These are phyloP conservation scores for Acer saccharum DNA, from an alignment of 345 rosid species.

Conservation along the genomic window DNA sequence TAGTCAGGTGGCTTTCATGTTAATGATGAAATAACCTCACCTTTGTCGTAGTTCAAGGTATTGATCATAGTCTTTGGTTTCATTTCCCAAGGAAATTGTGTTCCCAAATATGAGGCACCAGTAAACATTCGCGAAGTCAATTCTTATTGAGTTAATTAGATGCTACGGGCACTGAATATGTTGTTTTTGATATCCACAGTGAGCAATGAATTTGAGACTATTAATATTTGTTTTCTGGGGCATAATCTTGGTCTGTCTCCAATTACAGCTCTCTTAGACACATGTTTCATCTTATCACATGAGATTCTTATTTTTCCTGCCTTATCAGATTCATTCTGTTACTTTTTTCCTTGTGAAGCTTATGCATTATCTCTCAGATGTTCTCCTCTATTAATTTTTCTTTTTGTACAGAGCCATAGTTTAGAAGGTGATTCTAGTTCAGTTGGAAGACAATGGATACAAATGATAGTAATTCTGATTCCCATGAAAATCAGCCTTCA, in stretches of 20 bases:
- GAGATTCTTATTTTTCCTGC: constrained; percentile 2
- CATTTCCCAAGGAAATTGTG: background rate
- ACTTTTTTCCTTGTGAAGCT: background rate
- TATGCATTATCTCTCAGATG: background rate
- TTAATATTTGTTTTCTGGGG: background rate
- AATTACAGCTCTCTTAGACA: background rate
- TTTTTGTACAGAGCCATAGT: constrained; percentile 9
- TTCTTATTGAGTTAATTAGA: background rate
- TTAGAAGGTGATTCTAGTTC: constrained; percentile 22
- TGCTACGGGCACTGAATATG: background rate
- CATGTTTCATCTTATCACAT: background rate
- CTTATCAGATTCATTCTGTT: background rate
- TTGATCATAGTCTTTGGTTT: background rate
- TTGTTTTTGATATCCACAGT: background rate
- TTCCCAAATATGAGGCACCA: background rate
- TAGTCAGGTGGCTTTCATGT: background rate
- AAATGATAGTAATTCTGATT: constrained; percentile 21
- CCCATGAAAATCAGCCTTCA: constrained; percentile 23
- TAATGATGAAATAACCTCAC: background rate
- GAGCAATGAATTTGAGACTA: background rate
- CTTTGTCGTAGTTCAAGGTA: background rate
- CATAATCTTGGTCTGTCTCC: background rate
- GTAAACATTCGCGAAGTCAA: background rate
- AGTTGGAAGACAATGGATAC: constrained; percentile 27
- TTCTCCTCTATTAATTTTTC: background rate